A percentile compares a stretch with the other conserved stretches of the same genome.
Evolutionary conservation across 768 basidiomycete genomes (phyloP).

Genomic region (Clitopilus hobsonii): DNA sequence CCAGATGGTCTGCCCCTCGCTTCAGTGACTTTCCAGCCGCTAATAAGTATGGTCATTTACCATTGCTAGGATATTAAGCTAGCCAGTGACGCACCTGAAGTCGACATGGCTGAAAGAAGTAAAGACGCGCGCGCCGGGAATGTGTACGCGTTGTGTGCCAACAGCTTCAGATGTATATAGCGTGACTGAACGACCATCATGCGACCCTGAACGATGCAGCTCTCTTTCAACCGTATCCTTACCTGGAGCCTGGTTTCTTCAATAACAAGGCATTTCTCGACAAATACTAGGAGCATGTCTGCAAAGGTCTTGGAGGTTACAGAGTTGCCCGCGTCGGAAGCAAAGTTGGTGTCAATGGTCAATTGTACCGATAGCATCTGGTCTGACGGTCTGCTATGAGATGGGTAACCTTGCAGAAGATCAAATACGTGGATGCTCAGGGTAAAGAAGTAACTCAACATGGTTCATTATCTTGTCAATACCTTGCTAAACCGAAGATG

Average conservation of each 20-base stretch:
- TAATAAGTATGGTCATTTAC: not conserved
- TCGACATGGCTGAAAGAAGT: not conserved
- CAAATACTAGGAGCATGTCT: not conserved
- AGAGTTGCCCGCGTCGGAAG: slow-evolving; percentile 49
- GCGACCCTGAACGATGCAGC: not conserved
- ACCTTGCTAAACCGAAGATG: slow-evolving; percentile 2
- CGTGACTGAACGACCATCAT: not conserved
- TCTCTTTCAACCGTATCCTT: not conserved
- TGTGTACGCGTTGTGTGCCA: not conserved
- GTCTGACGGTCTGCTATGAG: slow-evolving; percentile 30
- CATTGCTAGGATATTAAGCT: not conserved
- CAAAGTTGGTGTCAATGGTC: slow-evolving; percentile 42
- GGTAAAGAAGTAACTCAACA: slow-evolving; percentile 71
- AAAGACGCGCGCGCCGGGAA: slow-evolving; percentile 1
- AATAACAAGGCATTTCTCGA: not conserved
- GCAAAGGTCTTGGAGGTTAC: not conserved
- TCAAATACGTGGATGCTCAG: slow-evolving; percentile 74
- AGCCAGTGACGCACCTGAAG: slow-evolving; percentile 4
- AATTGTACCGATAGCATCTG: not conserved
- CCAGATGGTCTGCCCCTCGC: slow-evolving; percentile 10
- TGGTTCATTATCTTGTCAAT: slow-evolving; percentile 2
- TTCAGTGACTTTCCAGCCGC: too few relatives aligned
- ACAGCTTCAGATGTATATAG: not conserved
- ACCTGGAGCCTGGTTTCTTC: not conserved
- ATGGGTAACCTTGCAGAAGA: slow-evolving; percentile 82